Conservation (phyloP, 2,329 filamentous ascomycete species). For the Clathrospora elynae region DNA sequence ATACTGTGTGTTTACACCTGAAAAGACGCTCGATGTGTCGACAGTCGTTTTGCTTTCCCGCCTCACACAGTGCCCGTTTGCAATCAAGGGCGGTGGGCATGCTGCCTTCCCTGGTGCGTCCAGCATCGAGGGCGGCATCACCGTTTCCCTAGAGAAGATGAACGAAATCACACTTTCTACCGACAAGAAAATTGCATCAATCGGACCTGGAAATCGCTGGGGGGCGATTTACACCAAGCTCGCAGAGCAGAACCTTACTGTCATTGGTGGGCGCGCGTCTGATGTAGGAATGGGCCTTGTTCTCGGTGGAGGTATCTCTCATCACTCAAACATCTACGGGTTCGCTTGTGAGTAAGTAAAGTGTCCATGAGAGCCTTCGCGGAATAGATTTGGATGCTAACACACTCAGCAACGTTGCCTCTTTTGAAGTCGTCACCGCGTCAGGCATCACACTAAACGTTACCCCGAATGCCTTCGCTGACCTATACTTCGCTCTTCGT, state of each 20-base stretch:
- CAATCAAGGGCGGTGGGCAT: conserved; percentile 52
- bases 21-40: conserved; percentile 16
- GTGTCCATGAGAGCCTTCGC: neutral
- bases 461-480: conserved; percentile 36
- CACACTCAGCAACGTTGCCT: conserved; percentile 1
- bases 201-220: conserved; percentile 41
- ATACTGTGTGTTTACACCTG: conserved; percentile 30
- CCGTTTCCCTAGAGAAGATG: conserved; percentile 46
- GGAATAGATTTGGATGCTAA: too few species aligned
- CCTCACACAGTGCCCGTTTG: conserved; percentile 38
- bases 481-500: conserved; percentile 46
- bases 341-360: conserved; percentile 23
- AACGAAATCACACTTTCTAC: conserved; percentile 24
- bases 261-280: conserved; percentile 30
- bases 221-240: conserved; percentile 33
- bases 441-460: conserved; percentile 24
- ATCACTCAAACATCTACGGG: conserved; percentile 38
- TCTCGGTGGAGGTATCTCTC: conserved; percentile 16
- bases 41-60: conserved; percentile 11
- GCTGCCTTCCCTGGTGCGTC: conserved; percentile 44
- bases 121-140: conserved; percentile 49
- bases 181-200: conserved; percentile 24
- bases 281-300: conserved; percentile 31
- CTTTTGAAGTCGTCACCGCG: conserved; percentile 39
- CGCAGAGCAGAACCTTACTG: conserved; percentile 26